A percentile compares a stretch with the other conserved stretches of the same genome.
Conservation (phyloP, 192 early-diverging fungal genomes). For the Coemansia sp. region DNA sequence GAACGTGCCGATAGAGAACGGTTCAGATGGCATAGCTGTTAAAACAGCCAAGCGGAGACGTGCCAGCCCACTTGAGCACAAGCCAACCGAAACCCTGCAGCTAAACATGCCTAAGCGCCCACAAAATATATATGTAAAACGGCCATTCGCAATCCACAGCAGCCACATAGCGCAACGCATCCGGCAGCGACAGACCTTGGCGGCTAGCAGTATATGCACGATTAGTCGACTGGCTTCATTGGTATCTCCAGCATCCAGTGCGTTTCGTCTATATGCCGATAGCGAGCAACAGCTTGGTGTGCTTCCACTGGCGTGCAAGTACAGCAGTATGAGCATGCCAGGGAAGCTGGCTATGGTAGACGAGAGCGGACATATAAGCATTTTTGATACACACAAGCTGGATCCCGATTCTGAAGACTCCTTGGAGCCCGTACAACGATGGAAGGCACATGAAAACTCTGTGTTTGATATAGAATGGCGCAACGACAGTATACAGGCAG, state of each 20-base stretch:
- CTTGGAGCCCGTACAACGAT: conserved; percentile 19
- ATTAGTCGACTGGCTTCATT: conserved; percentile 18
- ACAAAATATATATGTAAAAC: not conserved
- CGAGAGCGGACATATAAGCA: conserved; percentile 31
- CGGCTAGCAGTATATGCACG: conserved; percentile 11
- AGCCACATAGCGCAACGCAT: conserved; percentile 6
- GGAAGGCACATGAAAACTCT: conserved; percentile 71
- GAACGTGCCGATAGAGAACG: conserved; percentile 4
- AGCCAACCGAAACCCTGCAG: not conserved
- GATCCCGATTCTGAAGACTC: conserved; percentile 11
- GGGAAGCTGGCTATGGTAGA: conserved; percentile 39
- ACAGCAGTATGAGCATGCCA: conserved; percentile 14
- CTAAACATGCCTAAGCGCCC: not conserved
- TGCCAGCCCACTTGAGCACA: not conserved
- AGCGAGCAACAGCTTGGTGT: conserved; percentile 12
- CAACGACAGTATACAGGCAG: conserved; percentile 61
- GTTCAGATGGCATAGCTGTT: not conserved
- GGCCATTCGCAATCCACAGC: conserved; percentile 4
- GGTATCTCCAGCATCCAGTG: conserved; percentile 24
- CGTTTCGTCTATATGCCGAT: conserved; percentile 18
- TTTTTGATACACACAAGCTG: conserved; percentile 24
- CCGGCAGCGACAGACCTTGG: conserved; percentile 12
- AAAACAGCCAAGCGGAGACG: conserved; percentile 13
- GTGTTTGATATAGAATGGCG: conserved; percentile 84
- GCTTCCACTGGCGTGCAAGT: conserved; percentile 46